Evolutionary conservation across 768 basidiomycete genomes (phyloP).

Genomic region (Auricularia sp.): DNA sequence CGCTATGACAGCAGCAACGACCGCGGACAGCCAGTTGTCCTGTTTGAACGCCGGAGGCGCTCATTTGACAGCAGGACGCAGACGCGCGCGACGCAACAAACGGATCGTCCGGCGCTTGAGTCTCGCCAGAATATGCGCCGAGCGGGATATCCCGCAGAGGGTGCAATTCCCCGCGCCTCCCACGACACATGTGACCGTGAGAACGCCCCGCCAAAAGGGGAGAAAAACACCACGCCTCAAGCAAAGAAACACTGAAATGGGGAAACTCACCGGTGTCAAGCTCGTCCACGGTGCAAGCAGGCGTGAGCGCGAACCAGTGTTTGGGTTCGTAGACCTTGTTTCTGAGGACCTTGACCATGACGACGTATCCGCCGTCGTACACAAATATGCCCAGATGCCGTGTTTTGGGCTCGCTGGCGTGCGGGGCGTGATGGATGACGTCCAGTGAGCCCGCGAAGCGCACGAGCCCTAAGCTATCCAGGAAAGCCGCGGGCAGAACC

Average conservation of each 20-base stretch:
- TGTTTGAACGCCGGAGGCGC: neutral
- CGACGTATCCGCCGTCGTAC: conserved; percentile 74
- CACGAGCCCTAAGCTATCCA: conserved; percentile 69
- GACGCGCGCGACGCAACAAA: too few species aligned
- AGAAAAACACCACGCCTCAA: too few species aligned
- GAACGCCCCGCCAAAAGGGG: too few species aligned
- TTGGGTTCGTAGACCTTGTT: conserved; percentile 65
- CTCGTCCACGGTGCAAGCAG: conserved; percentile 60
- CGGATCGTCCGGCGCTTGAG: too few species aligned
- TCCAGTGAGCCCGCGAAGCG: conserved; percentile 79
- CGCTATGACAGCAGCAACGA: neutral
- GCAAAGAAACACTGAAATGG: neutral
- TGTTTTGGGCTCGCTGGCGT: neutral
- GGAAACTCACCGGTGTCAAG: conserved; percentile 46
- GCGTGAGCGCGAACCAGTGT: conserved; percentile 76
- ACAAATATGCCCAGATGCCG: conserved; percentile 81
- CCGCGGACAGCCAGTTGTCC: neutral
- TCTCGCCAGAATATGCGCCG: too few species aligned
- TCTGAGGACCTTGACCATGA: conserved; percentile 77
- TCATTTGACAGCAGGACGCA: too few species aligned
- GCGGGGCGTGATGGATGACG: conserved; percentile 56
- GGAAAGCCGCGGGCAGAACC: conserved; percentile 27
- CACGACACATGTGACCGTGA: too few species aligned
- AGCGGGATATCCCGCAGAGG: too few species aligned
- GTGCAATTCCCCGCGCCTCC: too few species aligned